These are phyloP conservation scores for Ogataea saltuana DNA, from an alignment of 805 yeast species.

Conservation along the genomic window DNA sequence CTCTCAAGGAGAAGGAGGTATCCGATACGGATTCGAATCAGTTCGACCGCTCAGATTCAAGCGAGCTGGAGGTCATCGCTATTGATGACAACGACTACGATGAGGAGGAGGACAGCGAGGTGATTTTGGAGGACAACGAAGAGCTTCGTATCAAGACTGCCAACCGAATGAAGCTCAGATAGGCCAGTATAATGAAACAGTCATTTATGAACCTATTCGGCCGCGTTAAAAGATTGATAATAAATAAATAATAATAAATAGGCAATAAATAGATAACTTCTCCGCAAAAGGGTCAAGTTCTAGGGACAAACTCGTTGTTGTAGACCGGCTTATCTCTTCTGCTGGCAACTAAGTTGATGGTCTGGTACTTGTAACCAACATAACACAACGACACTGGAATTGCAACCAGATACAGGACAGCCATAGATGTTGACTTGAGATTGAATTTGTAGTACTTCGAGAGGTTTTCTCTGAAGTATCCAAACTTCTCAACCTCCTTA, in stretches of 20 bases:
- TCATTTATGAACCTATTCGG: too few species aligned
- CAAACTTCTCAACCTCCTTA: constrained; percentile 34
- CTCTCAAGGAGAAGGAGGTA: constrained; percentile 2
- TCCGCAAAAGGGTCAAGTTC: constrained; percentile 17
- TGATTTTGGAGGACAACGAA: constrained; percentile 16
- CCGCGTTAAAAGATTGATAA: too few species aligned
- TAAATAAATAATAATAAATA: constrained; percentile 8
- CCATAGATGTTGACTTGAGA: constrained; percentile 31
- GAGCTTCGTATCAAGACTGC: constrained; percentile 4
- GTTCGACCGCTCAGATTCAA: not conserved
- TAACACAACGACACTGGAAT: constrained; percentile 37
- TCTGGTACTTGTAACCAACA: constrained; percentile 35
- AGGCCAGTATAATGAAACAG: too few species aligned
- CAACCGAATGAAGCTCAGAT: constrained; percentile 13
- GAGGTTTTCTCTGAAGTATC: constrained; percentile 34
- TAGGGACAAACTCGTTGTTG: constrained; percentile 31
- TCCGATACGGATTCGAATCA: constrained; percentile 5
- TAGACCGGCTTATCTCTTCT: constrained; percentile 35
- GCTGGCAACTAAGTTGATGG: constrained; percentile 28
- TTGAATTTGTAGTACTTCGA: constrained; percentile 34
- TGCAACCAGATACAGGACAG: constrained; percentile 32
- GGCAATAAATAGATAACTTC: not conserved
- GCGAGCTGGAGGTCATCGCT: constrained; percentile 4
- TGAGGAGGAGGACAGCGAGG: constrained; percentile 19
- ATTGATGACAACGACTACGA: constrained; percentile 16